Conservation (phyloP, 2,329 filamentous ascomycete genomes). For the Colletotrichum filicis region DNA sequence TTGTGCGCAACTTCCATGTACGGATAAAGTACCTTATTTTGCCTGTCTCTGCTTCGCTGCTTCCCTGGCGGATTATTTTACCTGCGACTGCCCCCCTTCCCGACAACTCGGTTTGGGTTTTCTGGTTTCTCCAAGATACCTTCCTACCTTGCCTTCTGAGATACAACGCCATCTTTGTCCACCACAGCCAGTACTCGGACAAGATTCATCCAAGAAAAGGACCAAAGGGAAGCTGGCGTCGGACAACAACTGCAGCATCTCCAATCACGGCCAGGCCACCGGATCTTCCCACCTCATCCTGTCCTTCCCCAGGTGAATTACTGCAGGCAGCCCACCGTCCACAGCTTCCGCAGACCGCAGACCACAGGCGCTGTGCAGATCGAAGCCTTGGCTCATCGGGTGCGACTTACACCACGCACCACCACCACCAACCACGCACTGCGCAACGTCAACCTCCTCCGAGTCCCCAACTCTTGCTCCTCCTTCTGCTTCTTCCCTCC, state of each 20-base stretch:
- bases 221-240: background rate
- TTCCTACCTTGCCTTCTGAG: background rate
- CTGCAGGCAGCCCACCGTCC: background rate
- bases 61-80: background rate
- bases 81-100: constrained; percentile 4
- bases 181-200: background rate
- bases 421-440: no score
- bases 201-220: background rate
- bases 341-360: background rate
- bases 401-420: constrained; percentile 16
- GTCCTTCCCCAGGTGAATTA: background rate
- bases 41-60: background rate
- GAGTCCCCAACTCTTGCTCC: background rate
- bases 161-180: background rate
- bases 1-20: no score
- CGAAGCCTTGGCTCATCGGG: constrained; percentile 6
- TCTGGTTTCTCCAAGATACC: background rate
- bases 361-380: background rate
- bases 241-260: background rate
- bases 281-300: background rate
- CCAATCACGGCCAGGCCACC: background rate
- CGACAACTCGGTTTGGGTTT: background rate
- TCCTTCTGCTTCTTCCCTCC: background rate
- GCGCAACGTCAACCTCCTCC: background rate
- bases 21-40: background rate